These are phyloP conservation scores for Trifolium fragiferum DNA, from an alignment of 306 rosid genomes.

Conservation along the genomic window DNA sequence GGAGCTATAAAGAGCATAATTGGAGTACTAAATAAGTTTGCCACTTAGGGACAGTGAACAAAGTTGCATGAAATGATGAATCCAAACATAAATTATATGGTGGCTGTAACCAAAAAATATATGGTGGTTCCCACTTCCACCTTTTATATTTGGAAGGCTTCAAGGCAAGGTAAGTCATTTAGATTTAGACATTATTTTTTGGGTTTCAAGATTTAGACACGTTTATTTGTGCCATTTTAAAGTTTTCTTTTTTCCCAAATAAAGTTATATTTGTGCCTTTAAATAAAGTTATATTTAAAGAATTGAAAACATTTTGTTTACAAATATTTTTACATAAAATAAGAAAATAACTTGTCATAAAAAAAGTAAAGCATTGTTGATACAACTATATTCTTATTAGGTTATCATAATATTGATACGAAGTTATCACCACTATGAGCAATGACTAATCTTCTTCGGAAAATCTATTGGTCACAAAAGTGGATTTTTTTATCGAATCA, in stretches of 20 bases:
- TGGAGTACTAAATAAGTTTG: slow-evolving; percentile 2
- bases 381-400: too few species aligned
- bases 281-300: background rate
- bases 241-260: background rate
- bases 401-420: too few species aligned
- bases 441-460: too few species aligned
- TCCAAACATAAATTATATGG: background rate
- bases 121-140: slow-evolving; percentile 27
- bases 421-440: too few species aligned
- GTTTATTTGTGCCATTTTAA: background rate
- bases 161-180: too few species aligned
- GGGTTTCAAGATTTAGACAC: background rate
- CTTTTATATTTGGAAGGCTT: slow-evolving; percentile 15
- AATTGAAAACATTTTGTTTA: background rate
- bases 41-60: background rate
- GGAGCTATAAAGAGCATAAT: background rate
- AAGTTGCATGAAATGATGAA: slow-evolving; percentile 16
- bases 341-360: too few species aligned
- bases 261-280: background rate
- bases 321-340: too few species aligned
- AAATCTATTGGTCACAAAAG: too few species aligned
- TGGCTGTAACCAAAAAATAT: background rate
- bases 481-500: too few species aligned
- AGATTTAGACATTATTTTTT: too few species aligned
- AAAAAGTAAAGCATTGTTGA: background rate